A percentile compares a stretch with the other conserved stretches of the same genome.
phyloP scores from a whole-genome alignment of 2,329 filamentous ascomycete species.

The Cladophialophora psammophila region DNA sequence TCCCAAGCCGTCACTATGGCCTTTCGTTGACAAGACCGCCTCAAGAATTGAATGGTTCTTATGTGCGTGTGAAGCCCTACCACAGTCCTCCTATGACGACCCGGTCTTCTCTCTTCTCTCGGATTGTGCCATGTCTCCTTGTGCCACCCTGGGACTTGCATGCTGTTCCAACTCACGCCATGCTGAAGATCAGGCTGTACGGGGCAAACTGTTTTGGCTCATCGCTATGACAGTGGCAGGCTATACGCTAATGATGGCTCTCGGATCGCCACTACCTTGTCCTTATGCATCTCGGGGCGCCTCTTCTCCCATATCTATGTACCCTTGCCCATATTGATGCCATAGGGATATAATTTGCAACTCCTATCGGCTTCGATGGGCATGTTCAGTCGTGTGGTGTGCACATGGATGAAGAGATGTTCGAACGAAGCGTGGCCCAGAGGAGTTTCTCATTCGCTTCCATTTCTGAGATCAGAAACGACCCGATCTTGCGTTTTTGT shows the following conservation, averaged over 20 bases:
- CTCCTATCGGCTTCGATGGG: conserved; percentile 8
- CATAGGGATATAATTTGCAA: neutral
- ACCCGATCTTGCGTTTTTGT: too few relatives aligned
- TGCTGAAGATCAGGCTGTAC: neutral
- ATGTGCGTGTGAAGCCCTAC: neutral
- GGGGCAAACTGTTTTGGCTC: neutral
- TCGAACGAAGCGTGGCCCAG: neutral
- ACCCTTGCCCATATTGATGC: neutral
- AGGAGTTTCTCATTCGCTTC: neutral
- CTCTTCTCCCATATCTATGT: neutral
- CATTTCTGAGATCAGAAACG: too few relatives aligned
- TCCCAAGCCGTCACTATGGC: neutral
- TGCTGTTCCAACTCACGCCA: neutral
- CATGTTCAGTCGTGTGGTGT: conserved; percentile 8
- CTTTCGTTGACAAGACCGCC: neutral
- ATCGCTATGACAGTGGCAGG: neutral
- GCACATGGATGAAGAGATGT: neutral
- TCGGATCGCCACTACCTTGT: neutral
- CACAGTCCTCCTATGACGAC: conserved; percentile 9
- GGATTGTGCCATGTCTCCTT: conserved; percentile 4
- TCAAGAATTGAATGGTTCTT: neutral
- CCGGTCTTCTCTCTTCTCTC: neutral
- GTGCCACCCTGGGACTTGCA: conserved; percentile 2
- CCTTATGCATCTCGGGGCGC: neutral
- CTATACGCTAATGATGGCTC: neutral